A percentile compares a stretch with the other conserved stretches of the same genome.
Conservation (phyloP, 345 rosid species). For the Ricinus communis region DNA sequence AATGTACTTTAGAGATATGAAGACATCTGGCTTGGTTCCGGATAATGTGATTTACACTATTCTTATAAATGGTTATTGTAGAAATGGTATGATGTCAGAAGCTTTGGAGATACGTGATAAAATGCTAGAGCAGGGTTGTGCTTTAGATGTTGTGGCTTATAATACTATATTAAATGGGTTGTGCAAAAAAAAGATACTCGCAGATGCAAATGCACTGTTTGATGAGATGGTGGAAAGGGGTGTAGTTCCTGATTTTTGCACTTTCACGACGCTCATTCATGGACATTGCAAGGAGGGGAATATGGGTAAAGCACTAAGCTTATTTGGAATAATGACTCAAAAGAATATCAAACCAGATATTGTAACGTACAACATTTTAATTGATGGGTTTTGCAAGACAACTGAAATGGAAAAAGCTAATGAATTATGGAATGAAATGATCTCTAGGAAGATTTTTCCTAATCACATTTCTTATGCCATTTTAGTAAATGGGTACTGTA, state of each 20-base stretch:
- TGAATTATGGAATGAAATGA: conserved; percentile 61
- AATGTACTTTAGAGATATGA: conserved; percentile 48
- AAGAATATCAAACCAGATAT: conserved; percentile 64
- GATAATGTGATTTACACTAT: conserved; percentile 72
- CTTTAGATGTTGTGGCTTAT: conserved; percentile 71
- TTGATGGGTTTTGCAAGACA: conserved; percentile 76
- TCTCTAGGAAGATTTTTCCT: conserved; percentile 44
- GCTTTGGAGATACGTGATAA: conserved; percentile 67
- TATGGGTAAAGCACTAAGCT: conserved; percentile 50
- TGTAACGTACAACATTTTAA: conserved; percentile 72
- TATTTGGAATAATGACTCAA: conserved; percentile 55
- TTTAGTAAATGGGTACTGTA: conserved; percentile 67
- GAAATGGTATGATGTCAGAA: conserved; percentile 48
- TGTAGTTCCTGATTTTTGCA: conserved; percentile 64
- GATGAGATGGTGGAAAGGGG: conserved; percentile 65
- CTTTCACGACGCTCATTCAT: conserved; percentile 69
- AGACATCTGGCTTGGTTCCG: conserved; percentile 53
- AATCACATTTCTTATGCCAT: conserved; percentile 66
- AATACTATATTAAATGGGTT: conserved; percentile 72
- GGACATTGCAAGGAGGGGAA: conserved; percentile 82
- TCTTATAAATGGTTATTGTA: conserved; percentile 74
- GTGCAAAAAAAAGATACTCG: conserved; percentile 64
- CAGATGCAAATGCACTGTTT: conserved; percentile 63
- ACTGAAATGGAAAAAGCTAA: conserved; percentile 65
- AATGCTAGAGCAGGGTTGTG: conserved; percentile 68